Percentiles rank a stretch among this genome's conserved stretches.
These are phyloP conservation scores for Tuber brumale DNA, from an alignment of 495 filamentous ascomycete genomes.

Conservation along the genomic window DNA sequence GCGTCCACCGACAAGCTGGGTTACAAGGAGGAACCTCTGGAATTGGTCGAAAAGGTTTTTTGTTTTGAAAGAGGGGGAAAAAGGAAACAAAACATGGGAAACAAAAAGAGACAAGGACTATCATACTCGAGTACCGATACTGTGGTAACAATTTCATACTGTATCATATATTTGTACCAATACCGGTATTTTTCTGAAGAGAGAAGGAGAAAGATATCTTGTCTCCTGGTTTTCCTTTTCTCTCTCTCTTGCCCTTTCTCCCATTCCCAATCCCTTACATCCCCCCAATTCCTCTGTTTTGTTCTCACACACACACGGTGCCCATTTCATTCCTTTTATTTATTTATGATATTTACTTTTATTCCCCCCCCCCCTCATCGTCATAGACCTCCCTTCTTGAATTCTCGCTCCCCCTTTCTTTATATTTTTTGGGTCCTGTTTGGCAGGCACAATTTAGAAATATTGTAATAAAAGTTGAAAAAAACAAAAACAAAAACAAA, in stretches of 20 bases:
- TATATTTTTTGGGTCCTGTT: no score
- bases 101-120: no score
- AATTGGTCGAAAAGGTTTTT: background rate
- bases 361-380: background rate
- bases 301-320: background rate
- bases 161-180: no score
- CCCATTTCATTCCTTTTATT: slow-evolving; percentile 24
- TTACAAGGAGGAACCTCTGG: background rate
- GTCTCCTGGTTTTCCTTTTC: slow-evolving; percentile 22
- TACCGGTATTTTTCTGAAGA: background rate
- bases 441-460: no score
- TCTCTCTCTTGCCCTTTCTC: slow-evolving; percentile 21
- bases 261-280: slow-evolving; percentile 23
- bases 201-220: background rate
- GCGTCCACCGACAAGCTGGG: background rate
- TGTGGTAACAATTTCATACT: no score
- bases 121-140: no score
- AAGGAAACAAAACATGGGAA: no score
- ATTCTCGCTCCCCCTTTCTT: background rate
- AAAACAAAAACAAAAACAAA: no score
- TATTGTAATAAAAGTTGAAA: no score
- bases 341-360: slow-evolving; percentile 15
- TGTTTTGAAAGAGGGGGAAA: no score
- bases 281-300: background rate
- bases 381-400: background rate